These are phyloP conservation scores for Aegle marmelos DNA, from an alignment of 345 rosid species.

Conservation along the genomic window DNA sequence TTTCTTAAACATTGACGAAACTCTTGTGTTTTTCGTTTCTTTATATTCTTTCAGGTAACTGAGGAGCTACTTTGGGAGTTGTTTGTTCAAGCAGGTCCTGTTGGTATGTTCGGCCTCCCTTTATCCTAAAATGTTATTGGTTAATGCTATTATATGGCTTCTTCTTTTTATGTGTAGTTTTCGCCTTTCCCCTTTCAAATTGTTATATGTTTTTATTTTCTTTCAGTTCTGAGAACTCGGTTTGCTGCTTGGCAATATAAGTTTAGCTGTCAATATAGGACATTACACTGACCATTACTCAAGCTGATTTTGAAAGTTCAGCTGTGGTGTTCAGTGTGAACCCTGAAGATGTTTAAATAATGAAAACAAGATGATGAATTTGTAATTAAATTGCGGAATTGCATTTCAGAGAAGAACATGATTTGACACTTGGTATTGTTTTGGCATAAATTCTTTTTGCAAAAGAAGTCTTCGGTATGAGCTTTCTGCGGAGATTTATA, in stretches of 20 bases:
- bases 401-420: not conserved
- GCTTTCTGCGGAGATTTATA: not conserved
- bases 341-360: not conserved
- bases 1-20: not conserved
- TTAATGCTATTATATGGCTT: not conserved
- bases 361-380: not conserved
- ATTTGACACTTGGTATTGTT: not conserved
- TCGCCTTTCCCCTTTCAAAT: not conserved
- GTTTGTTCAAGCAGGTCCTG: conserved; percentile 97
- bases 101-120: conserved; percentile 46
- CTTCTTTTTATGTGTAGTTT: not conserved
- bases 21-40: not conserved
- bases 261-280: not conserved
- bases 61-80: conserved; percentile 97
- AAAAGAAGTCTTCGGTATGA: not conserved
- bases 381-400: not conserved
- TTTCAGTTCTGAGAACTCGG: not conserved
- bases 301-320: not conserved
- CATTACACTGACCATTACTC: not conserved
- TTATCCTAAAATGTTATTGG: not conserved
- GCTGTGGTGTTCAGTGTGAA: not conserved
- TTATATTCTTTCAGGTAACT: conserved; percentile 37
- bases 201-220: not conserved
- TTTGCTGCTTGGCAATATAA: not conserved
- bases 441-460: not conserved